phyloP scores from a whole-genome alignment of 164 flowering plant genomes.

The Dillenia suffruticosa region DNA sequence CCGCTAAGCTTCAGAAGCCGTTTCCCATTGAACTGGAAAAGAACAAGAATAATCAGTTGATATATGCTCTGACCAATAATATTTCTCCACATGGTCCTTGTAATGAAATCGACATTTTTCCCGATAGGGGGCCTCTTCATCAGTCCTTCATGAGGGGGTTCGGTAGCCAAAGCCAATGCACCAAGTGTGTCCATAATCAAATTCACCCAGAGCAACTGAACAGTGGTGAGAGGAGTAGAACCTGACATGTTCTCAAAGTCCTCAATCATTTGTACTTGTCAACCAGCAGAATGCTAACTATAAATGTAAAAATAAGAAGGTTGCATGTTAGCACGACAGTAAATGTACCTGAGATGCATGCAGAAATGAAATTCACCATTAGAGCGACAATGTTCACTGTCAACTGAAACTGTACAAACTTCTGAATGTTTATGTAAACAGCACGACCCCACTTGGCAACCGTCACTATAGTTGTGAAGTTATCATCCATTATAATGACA shows the following conservation, averaged over 20 bases:
- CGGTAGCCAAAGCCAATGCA: slow-evolving; percentile 80
- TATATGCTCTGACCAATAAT: slow-evolving; percentile 77
- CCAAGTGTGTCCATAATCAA: slow-evolving; percentile 91
- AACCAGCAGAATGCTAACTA: too few relatives aligned
- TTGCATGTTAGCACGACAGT: too few relatives aligned
- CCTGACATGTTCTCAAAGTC: slow-evolving; percentile 36
- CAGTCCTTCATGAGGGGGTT: slow-evolving; percentile 65
- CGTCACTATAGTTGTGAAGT: slow-evolving; percentile 68
- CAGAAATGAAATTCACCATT: slow-evolving; percentile 59
- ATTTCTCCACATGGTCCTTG: slow-evolving; percentile 71
- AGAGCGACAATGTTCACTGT: slow-evolving; percentile 77
- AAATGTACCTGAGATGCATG: slow-evolving; percentile 63
- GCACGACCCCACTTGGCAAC: slow-evolving; percentile 89
- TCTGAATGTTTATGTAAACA: slow-evolving; percentile 78
- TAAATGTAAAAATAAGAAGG: too few relatives aligned
- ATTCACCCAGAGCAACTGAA: slow-evolving; percentile 87
- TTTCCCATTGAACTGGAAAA: slow-evolving; percentile 48
- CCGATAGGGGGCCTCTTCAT: slow-evolving; percentile 67
- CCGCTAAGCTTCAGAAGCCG: slow-evolving; percentile 41
- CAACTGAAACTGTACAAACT: slow-evolving; percentile 67
- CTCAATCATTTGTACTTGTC: too few relatives aligned
- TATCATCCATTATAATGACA: slow-evolving; percentile 81
- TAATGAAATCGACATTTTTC: slow-evolving; percentile 45
- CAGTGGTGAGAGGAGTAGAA: slow-evolving; percentile 77
- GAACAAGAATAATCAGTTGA: slow-evolving; percentile 46